Evolutionary conservation across 495 filamentous ascomycete species (phyloP).

Genomic region (Aspergillus avenaceus): DNA sequence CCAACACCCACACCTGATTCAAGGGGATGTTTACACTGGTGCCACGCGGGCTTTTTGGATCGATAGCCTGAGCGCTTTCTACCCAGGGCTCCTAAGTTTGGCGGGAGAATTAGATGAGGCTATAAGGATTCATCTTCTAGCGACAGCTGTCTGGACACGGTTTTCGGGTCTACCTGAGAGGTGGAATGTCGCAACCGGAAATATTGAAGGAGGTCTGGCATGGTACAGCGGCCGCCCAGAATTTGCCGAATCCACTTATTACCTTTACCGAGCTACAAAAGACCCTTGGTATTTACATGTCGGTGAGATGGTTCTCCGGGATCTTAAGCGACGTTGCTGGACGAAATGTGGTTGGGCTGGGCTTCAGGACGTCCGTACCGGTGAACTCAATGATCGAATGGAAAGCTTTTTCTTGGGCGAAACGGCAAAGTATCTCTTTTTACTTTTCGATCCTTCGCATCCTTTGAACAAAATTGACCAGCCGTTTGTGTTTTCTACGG

Average conservation of each 20-base stretch:
- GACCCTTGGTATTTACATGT: conserved; percentile 96
- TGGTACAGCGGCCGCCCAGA: conserved; percentile 97
- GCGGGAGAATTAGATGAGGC: conserved; percentile 89
- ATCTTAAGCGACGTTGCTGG: conserved; percentile 88
- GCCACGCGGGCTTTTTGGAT: conserved; percentile 83
- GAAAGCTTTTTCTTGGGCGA: conserved; percentile 98
- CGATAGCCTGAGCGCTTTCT: conserved; percentile 92
- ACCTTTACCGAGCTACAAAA: conserved; percentile 85
- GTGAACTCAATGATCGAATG: conserved; percentile 92
- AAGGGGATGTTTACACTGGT: conserved; percentile 83
- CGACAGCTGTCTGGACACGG: conserved; percentile 89
- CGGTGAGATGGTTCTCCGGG: conserved; percentile 89
- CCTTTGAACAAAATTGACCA: conserved; percentile 83
- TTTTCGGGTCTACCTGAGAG: conserved; percentile 90
- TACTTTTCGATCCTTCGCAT: conserved; percentile 82
- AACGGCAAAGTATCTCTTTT: conserved; percentile 89
- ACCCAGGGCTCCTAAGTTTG: conserved; percentile 82
- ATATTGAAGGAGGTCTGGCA: conserved; percentile 78
- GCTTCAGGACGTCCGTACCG: conserved; percentile 85
- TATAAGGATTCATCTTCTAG: conserved; percentile 79
- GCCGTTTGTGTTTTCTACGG: conserved; percentile 89
- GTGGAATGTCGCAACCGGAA: conserved; percentile 83
- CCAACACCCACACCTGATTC: conserved; percentile 86
- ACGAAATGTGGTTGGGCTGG: conserved; percentile 93
- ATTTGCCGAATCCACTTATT: conserved; percentile 93